Conservation (phyloP, 2,329 filamentous ascomycete species). For the Microsporum canis region DNA sequence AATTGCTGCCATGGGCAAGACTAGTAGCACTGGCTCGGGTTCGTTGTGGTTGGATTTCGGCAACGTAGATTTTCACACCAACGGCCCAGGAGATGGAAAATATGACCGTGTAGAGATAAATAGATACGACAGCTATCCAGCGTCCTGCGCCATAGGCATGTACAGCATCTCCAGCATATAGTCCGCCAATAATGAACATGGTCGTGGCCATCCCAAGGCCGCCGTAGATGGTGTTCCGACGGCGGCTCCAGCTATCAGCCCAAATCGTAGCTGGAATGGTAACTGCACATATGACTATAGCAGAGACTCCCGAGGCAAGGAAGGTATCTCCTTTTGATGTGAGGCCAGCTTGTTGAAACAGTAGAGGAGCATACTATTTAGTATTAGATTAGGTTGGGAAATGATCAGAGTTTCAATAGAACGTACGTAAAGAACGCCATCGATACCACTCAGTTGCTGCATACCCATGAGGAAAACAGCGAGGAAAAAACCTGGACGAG, state of each 20-base stretch:
- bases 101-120: slow-evolving; percentile 22
- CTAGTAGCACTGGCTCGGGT: slow-evolving; percentile 46
- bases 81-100: slow-evolving; percentile 41
- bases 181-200: slow-evolving; percentile 27
- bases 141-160: slow-evolving; percentile 22
- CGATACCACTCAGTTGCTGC: slow-evolving; percentile 51
- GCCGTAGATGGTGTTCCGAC: slow-evolving; percentile 43
- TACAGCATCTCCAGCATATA: slow-evolving; percentile 25
- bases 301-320: slow-evolving; percentile 51
- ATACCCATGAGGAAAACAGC: slow-evolving; percentile 49
- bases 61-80: slow-evolving; percentile 45
- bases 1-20: slow-evolving; percentile 44
- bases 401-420: slow-evolving; percentile 6
- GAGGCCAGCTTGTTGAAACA: slow-evolving; percentile 51
- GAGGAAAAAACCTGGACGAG: slow-evolving; percentile 34
- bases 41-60: slow-evolving; percentile 47
- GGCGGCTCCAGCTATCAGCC: slow-evolving; percentile 48
- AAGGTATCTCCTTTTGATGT: slow-evolving; percentile 44
- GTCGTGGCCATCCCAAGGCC: slow-evolving; percentile 39
- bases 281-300: slow-evolving; percentile 46
- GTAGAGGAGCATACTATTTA: slow-evolving; percentile 45
- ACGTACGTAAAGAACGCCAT: slow-evolving; percentile 49
- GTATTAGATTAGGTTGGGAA: background rate
- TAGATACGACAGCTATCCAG: slow-evolving; percentile 23
- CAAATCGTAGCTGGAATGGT: slow-evolving; percentile 47